Conservation (phyloP, 345 rosid species). For the Salix viminalis region DNA sequence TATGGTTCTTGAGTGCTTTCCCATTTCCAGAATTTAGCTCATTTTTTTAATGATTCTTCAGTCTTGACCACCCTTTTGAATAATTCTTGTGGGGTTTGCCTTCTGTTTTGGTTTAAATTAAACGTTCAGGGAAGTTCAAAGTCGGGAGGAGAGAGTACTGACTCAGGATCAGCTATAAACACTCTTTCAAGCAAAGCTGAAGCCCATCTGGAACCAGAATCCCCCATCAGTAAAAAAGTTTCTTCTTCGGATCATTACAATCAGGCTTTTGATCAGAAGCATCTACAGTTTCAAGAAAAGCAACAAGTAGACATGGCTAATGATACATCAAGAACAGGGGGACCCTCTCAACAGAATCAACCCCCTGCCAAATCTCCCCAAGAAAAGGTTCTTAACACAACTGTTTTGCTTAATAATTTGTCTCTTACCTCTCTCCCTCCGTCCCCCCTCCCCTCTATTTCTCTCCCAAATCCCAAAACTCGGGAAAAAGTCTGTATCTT, state of each 20-base stretch:
- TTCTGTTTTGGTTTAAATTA: neutral
- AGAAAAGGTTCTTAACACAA: slow-evolving; percentile 63
- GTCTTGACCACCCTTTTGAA: slow-evolving; percentile 2
- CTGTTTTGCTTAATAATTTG: slow-evolving; percentile 17
- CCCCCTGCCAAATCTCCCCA: slow-evolving; percentile 51
- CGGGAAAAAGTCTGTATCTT: slow-evolving; percentile 36
- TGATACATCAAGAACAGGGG: slow-evolving; percentile 45
- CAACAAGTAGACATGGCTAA: slow-evolving; percentile 37
- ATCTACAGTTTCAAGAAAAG: slow-evolving; percentile 31
- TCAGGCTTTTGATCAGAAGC: slow-evolving; percentile 40
- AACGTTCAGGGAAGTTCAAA: slow-evolving; percentile 72
- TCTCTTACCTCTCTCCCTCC: neutral
- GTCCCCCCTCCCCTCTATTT: neutral
- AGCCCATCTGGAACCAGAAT: slow-evolving; percentile 60
- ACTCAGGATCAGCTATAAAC: slow-evolving; percentile 83
- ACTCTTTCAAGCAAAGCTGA: slow-evolving; percentile 68
- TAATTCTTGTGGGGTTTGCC: slow-evolving; percentile 16
- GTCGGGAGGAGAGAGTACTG: slow-evolving; percentile 76
- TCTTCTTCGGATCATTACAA: slow-evolving; percentile 34
- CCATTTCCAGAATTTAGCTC: slow-evolving; percentile 3
- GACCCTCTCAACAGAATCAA: slow-evolving; percentile 43
- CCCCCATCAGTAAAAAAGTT: slow-evolving; percentile 66
- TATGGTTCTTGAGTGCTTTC: slow-evolving; percentile 8
- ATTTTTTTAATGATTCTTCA: neutral
- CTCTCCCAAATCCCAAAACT: slow-evolving; percentile 33